Percentiles rank a stretch among this genome's conserved stretches.
phyloP scores from a whole-genome alignment of 1,139 yeast species.

The Kazachstania sp. region DNA sequence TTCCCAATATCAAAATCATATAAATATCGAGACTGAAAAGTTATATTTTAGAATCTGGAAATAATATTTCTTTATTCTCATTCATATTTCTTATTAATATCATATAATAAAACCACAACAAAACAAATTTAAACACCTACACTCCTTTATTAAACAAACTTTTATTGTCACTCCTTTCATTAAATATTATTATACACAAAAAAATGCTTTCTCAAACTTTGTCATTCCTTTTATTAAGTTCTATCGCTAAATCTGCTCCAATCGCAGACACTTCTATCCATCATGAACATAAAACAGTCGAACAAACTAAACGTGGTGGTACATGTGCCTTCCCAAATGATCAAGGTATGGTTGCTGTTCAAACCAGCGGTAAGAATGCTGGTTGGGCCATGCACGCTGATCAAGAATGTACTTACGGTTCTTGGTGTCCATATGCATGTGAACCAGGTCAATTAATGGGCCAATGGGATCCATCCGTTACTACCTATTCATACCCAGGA shows the following conservation, averaged over 20 bases:
- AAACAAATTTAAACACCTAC: no score
- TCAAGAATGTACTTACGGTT: constrained; percentile 62
- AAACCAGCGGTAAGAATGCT: constrained; percentile 48
- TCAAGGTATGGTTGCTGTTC: constrained; percentile 60
- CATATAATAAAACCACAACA: no score
- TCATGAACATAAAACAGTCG: not conserved
- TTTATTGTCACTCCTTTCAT: not conserved
- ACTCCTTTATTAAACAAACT: not conserved
- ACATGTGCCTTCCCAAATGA: constrained; percentile 62
- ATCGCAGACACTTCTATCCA: not conserved
- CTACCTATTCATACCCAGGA: constrained; percentile 53
- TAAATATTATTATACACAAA: not conserved
- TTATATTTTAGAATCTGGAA: no score
- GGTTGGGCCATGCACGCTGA: constrained; percentile 90
- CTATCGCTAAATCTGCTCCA: not conserved
- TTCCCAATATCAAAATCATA: not conserved
- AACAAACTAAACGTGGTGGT: constrained; percentile 17
- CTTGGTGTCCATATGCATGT: constrained; percentile 84
- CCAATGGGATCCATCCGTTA: constrained; percentile 63
- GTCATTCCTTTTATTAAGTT: not conserved
- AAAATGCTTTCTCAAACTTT: not conserved
- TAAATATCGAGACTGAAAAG: not conserved
- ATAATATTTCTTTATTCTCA: no score
- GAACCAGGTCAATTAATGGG: constrained; percentile 76
- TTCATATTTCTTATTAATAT: no score